Evolutionary conservation across 768 basidiomycete genomes (phyloP).

Genomic region (Psilocybe cyanescens): DNA sequence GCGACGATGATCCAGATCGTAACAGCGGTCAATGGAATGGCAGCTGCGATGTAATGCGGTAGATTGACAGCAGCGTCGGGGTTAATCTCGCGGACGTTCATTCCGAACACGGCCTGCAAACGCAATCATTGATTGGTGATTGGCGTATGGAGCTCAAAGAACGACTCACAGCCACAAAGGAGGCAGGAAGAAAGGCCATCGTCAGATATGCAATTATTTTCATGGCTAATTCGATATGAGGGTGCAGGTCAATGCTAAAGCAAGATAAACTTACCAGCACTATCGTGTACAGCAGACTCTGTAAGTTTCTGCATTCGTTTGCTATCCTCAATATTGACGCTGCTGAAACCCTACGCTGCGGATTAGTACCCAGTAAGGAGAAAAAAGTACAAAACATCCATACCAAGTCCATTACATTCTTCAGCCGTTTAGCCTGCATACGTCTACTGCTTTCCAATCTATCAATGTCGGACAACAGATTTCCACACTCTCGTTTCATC

Average conservation of each 20-base stretch:
- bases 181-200: conserved; percentile 64
- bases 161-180: conserved; percentile 46
- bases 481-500: conserved; percentile 47
- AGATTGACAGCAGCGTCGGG: conserved; percentile 32
- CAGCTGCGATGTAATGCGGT: conserved; percentile 38
- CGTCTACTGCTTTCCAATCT: conserved; percentile 44
- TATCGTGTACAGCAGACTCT: conserved; percentile 40
- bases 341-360: conserved; percentile 43
- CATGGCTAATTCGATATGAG: conserved; percentile 35
- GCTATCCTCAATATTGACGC: conserved; percentile 52
- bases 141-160: background rate
- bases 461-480: conserved; percentile 52
- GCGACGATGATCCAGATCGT: conserved; percentile 52
- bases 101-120: conserved; percentile 53
- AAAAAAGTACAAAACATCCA: conserved; percentile 5
- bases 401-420: conserved; percentile 56
- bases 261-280: conserved; percentile 34
- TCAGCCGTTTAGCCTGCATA: conserved; percentile 48
- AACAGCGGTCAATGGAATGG: conserved; percentile 45
- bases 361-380: background rate
- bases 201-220: conserved; percentile 61
- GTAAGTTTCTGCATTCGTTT: conserved; percentile 45
- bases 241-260: background rate
- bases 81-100: conserved; percentile 55
- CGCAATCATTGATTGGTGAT: background rate